Evolutionary conservation across 202 grass and related monocot species (phyloP).

Genomic region (Brachypodium distachyon): DNA sequence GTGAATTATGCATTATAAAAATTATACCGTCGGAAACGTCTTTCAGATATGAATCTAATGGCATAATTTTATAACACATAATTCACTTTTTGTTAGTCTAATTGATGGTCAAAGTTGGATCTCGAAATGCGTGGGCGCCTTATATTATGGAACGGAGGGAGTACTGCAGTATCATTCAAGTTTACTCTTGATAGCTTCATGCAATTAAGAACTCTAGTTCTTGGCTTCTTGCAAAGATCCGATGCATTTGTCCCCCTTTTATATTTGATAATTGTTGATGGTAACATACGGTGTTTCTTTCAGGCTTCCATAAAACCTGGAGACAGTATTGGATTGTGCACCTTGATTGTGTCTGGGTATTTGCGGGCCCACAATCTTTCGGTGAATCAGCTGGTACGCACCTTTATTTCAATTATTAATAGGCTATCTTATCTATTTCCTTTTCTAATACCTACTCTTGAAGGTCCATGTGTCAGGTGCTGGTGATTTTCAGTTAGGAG

Average conservation of each 20-base stretch:
- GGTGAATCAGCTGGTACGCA: slow-evolving; percentile 81
- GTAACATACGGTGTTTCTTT: slow-evolving; percentile 20
- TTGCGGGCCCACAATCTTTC: slow-evolving; percentile 75
- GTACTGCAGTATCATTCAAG: not conserved
- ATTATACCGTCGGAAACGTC: no score
- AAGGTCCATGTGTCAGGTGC: slow-evolving; percentile 87
- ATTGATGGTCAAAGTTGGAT: no score
- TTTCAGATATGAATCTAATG: no score
- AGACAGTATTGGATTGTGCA: slow-evolving; percentile 48
- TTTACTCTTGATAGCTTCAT: not conserved
- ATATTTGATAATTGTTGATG: slow-evolving; percentile 10
- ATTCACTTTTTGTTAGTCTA: no score
- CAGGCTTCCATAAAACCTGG: slow-evolving; percentile 58
- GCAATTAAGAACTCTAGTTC: not conserved
- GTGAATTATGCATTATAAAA: no score
- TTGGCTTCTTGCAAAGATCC: slow-evolving; percentile 7
- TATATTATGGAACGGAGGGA: no score
- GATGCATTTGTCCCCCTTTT: not conserved
- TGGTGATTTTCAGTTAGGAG: slow-evolving; percentile 77
- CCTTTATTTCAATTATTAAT: slow-evolving; percentile 14
- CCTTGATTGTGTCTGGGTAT: slow-evolving; percentile 81
- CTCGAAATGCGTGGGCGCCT: no score
- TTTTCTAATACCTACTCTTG: slow-evolving; percentile 19
- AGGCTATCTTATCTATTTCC: not conserved
- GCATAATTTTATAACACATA: no score